Evolutionary conservation across 179 eudicot genomes (phyloP).

Genomic region (Silene noctiflora): DNA sequence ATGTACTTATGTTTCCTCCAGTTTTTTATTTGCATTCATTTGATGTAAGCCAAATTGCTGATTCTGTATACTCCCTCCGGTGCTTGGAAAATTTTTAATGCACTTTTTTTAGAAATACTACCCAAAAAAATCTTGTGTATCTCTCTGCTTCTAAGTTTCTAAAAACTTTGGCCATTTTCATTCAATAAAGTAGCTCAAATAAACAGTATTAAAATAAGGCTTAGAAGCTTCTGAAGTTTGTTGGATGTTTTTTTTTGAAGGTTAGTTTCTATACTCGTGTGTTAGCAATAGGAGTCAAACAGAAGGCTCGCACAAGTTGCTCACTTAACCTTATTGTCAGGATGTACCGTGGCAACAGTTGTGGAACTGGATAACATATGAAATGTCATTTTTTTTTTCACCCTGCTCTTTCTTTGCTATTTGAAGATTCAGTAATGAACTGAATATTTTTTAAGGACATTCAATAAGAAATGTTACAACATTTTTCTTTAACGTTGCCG

Average conservation of each 20-base stretch:
- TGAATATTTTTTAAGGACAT: not conserved
- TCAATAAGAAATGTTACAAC: not conserved
- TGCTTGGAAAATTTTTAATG: not conserved
- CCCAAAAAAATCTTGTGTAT: not conserved
- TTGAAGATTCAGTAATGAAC: not conserved
- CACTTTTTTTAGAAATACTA: not conserved
- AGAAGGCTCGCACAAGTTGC: not conserved
- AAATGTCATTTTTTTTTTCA: not conserved
- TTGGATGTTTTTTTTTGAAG: not conserved
- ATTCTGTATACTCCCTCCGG: not conserved
- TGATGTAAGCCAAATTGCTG: not conserved
- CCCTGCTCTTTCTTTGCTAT: not conserved
- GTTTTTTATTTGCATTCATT: not conserved
- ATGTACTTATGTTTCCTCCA: not conserved
- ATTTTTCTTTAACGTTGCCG: not conserved
- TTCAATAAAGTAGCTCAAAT: not conserved
- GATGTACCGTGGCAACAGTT: constrained; percentile 6
- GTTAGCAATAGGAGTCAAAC: not conserved
- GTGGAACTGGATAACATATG: not conserved
- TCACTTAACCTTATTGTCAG: not conserved
- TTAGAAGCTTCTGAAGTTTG: not conserved
- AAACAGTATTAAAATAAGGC: not conserved
- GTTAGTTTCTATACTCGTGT: not conserved
- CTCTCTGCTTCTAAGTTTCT: too few species aligned
- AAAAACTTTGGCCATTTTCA: not conserved